Evolutionary conservation across 805 yeast species (phyloP).

Genomic region (Sugiyamaella floridensis): DNA sequence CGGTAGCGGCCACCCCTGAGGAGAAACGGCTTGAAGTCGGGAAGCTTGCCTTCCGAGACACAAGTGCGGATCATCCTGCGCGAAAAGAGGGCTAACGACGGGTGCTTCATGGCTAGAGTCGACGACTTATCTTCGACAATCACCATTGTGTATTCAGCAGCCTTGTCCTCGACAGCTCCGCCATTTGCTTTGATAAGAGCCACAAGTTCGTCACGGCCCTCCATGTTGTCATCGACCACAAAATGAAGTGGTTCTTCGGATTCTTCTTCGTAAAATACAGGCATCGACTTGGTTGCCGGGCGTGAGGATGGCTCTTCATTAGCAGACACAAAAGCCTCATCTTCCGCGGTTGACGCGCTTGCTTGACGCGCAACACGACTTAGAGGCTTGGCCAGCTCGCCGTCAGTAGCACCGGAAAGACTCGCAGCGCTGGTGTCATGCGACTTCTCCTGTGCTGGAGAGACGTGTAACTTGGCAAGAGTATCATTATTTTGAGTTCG

Average conservation of each 20-base stretch:
- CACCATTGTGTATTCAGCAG: background rate
- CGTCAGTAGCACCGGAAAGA: no score
- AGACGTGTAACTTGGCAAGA: no score
- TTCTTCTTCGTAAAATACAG: background rate
- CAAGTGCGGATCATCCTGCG: background rate
- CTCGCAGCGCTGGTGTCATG: no score
- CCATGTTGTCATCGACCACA: background rate
- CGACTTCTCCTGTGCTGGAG: no score
- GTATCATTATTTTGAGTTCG: no score
- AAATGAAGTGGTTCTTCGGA: background rate
- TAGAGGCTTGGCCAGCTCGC: background rate
- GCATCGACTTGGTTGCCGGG: background rate
- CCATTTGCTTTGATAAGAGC: background rate
- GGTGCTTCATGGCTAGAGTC: background rate
- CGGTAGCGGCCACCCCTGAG: background rate
- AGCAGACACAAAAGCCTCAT: background rate
- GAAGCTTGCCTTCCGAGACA: background rate
- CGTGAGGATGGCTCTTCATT: background rate
- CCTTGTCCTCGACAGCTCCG: background rate
- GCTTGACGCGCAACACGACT: background rate
- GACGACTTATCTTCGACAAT: background rate
- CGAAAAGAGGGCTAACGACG: background rate
- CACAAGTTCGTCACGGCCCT: background rate
- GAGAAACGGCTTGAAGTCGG: background rate
- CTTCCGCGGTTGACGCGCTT: background rate